Base-by-base conservation (phyloP, 768 basidiomycete genomes). In the Gloeostereum incarnatum region DNA sequence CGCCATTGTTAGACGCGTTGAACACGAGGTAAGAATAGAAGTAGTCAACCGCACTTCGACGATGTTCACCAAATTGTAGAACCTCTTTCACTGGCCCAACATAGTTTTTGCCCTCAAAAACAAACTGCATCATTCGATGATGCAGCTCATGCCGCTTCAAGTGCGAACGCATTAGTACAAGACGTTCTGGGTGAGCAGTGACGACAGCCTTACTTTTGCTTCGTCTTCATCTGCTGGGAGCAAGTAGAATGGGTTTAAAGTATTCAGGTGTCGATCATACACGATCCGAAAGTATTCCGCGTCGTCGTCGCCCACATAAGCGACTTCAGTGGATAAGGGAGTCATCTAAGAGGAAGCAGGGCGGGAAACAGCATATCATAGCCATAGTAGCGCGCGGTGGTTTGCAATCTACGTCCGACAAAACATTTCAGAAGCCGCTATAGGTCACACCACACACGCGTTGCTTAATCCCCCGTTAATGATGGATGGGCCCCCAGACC, bases 151-250 rank as follows among this genome's bases (percentile, higher is more conserved):
- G 74, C 39, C 81, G 77, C 79, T 83, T 49, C 9, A 34, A 11
- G 31, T n/a, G n/a, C n/a, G n/a, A n/a, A n/a, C n/a, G n/a, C n/a
- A n/a, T n/a, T n/a, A n/a, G 36, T 38, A 31, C 45, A 35, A n/a
- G 31, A 34, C 39, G 17, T 20, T 24, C 40, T 31, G 6, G 20
- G n/a, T 38, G 34, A 37, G 19, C 27, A 34, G 30, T 6, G 30
- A 44, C 8, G 17, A 20, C 11, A 11, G 25, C 14, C 56, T 45
- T 48, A 78, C 80, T 53, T 70, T 71, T 49, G 76, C 61, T 61
- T 82, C 81, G 35, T 81, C 80, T 22, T 66, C 57, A 55, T 84
- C 81, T 3, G 69, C 73, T 24, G 81, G 81, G 39, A 84, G 70
- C 55, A 78, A 60, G 51, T 84, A 83, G 6, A 61, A 59, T 17